Base-by-base conservation (phyloP, 768 basidiomycete species). In the Serendipita indica region DNA sequence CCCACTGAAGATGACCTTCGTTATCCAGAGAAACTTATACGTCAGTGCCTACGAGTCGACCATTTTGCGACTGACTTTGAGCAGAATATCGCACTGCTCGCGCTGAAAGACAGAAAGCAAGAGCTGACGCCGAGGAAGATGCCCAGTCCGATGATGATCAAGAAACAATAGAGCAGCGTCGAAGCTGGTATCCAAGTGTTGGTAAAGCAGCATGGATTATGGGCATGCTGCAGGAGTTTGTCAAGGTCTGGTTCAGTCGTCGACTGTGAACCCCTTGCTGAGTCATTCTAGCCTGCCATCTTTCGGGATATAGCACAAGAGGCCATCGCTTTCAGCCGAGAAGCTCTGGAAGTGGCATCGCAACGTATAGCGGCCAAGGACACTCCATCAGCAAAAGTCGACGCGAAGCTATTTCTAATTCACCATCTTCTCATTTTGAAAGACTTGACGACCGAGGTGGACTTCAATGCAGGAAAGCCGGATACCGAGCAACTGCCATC, bases 271-370 rank as follows among this genome's bases (percentile, higher is more conserved):
- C 35, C 33, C 35, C 35, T 37, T 32, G 16, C 61, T 59, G 39
- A 57, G n/a, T 5, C 37, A 39, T 7, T 33, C 3, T 60, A 98
- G 92, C 83, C 88, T n/a, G 84, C 82, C 1, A 93, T 97, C 60
- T 99, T 96, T 60, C 87, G 92, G 64, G 96, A 99, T 68, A 87
- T 98, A 37, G 92, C 94, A 0, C 89, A 92, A 71, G 93, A 97
- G 71, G 89, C 93, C 0, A 77, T 96, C 32, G 75, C 78, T 12
- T 73, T 90, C 3, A 94, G 92, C 68, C 80, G 84, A 33, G 77
- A 84, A 60, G 94, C 93, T 0, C 77, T 98, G 2, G 74, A 86
- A 33, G 69, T 77, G 3, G 90, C 88, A 0, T 77, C 86, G 0
- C 77, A 84, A n/a, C 72, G 75, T 20, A 74, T 97, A 52, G 74